Evolutionary conservation across 352 stramenopile genomes (phyloP), one percentile per base, ranked within the genome.

Genomic region (Globisporangium iwayamae): DNA sequence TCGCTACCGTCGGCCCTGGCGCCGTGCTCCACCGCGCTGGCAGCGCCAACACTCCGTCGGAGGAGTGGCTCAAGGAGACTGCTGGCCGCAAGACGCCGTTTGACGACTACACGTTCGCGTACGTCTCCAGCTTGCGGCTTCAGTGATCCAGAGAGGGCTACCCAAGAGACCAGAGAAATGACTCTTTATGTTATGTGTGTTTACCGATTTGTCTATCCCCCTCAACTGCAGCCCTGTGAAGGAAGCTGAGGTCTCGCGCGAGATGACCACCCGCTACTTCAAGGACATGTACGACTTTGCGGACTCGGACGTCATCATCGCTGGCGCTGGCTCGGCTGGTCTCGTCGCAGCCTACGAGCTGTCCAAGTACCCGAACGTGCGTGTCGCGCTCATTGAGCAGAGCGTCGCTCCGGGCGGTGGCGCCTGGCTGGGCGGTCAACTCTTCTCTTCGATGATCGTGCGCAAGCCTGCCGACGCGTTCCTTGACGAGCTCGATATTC

Each of bases 231-330:
- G 75, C n/a, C 79, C 79, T 16, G 75, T 88, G 41, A 84, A 85
- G 69, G 79, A 88, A 69, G 72, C 79, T 22, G 73, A 85, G 46
- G 75, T 88, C 56, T 88, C 79, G 62, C 79, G 79, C 58, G 79
- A 85, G 67, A 88, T 88, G 79, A 88, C 79, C 39, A 88, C 76
- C 36, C 76, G 79, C 22, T 88, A 88, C 71, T 84, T 88, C 72
- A 88, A 88, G 76, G 79, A 88, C 65, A 73, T 88, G 76, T 85
- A 88, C 75, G 76, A 85, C 67, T 86, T 81, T 70, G 79, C 79
- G 50, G 79, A 88, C 68, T 82, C 74, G 55, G 79, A 88, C 55
- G 71, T 88, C 14, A 83, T 88, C 75, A 88, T 88, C 48, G 76
- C 76, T 22, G 79, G 79, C 47, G 79, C 79, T n/a, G 79, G 79